Evolutionary conservation across 768 basidiomycete species (phyloP).

Genomic region (Lentinula raphanica): DNA sequence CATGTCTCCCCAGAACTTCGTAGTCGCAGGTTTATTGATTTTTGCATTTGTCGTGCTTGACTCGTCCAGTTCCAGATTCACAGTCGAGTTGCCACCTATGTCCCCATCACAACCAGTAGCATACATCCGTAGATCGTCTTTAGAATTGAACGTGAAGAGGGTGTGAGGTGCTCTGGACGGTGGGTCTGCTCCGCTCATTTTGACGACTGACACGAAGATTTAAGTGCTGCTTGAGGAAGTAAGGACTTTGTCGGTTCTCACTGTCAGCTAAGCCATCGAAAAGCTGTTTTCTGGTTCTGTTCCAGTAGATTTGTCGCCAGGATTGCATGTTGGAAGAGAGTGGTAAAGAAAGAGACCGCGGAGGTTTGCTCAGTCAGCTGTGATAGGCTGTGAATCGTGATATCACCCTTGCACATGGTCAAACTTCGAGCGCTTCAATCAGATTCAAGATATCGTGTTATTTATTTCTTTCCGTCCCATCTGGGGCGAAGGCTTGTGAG

Average conservation of each 20-base stretch:
- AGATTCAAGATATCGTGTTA: too few species aligned
- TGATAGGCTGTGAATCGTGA: too few species aligned
- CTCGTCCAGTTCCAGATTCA: conserved; percentile 67
- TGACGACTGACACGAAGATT: conserved; percentile 51
- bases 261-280: conserved; percentile 7
- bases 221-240: neutral
- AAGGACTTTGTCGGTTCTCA: neutral
- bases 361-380: neutral
- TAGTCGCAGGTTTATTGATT: conserved; percentile 49
- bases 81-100: conserved; percentile 79
- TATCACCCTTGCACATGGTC: neutral
- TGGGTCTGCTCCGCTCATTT: conserved; percentile 72
- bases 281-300: neutral
- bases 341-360: neutral
- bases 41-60: conserved; percentile 38
- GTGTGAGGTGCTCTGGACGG: conserved; percentile 58
- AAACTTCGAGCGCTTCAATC: too few species aligned
- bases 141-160: conserved; percentile 60
- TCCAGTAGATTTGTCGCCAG: conserved; percentile 4
- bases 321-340: neutral
- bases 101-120: conserved; percentile 84
- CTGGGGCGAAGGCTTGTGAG: too few species aligned
- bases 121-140: conserved; percentile 53
- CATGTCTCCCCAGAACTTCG: conserved; percentile 79
- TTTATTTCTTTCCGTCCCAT: too few species aligned